Evolutionary conservation across 257 asterid genomes (phyloP).

Genomic region (Nicotiana undulata): DNA sequence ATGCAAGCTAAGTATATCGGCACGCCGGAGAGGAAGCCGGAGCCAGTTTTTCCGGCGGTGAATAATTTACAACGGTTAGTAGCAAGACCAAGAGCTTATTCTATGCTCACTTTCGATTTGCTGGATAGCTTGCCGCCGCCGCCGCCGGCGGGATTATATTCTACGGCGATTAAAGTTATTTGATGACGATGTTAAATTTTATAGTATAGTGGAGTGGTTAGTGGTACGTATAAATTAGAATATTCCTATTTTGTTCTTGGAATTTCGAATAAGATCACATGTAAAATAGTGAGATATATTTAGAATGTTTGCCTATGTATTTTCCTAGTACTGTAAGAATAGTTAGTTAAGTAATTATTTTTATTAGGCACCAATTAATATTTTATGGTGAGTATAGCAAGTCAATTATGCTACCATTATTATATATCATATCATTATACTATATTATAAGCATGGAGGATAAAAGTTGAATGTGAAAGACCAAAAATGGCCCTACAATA

Average conservation of each 20-base stretch:
- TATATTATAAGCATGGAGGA: no score
- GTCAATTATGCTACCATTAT: no score
- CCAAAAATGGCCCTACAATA: no score
- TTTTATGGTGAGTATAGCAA: no score
- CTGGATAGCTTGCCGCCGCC: slow-evolving; percentile 5
- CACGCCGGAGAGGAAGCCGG: slow-evolving; percentile 10
- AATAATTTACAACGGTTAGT: not conserved
- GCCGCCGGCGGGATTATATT: not conserved
- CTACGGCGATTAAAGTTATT: slow-evolving; percentile 13
- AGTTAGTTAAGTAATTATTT: no score
- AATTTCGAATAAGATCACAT: not conserved
- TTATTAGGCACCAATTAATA: no score
- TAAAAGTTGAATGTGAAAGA: no score
- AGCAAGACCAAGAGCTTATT: slow-evolving; percentile 9
- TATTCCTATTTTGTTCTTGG: not conserved
- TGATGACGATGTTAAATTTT: not conserved
- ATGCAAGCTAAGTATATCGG: slow-evolving; percentile 43
- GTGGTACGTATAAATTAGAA: not conserved
- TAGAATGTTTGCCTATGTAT: no score
- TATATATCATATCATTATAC: no score
- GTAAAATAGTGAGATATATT: not conserved
- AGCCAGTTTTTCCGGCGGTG: not conserved
- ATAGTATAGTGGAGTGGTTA: not conserved
- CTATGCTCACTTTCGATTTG: slow-evolving; percentile 27
- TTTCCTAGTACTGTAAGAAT: no score